phyloP scores from a whole-genome alignment of 805 yeast genomes.

The Wickerhamiella hasegawae region DNA sequence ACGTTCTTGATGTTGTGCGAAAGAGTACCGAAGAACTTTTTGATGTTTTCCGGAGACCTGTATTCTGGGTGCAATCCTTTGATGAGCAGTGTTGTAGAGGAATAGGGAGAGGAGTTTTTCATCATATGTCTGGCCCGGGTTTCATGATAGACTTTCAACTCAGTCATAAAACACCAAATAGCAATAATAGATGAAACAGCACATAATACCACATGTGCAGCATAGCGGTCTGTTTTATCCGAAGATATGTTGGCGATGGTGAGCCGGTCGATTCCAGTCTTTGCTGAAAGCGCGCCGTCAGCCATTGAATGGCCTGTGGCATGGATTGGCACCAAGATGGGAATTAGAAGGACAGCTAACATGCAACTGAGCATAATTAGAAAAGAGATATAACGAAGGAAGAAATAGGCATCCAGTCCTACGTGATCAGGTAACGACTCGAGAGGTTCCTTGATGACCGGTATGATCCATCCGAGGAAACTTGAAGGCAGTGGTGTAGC shows the following conservation, averaged over 20 bases:
- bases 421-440: conserved; percentile 28
- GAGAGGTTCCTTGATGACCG: conserved; percentile 27
- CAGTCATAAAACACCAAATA: conserved; percentile 27
- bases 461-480: conserved; percentile 40
- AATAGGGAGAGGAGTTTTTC: conserved; percentile 11
- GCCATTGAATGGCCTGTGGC: conserved; percentile 21
- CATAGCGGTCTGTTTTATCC: conserved; percentile 31
- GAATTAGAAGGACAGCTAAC: conserved; percentile 37
- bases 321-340: conserved; percentile 53
- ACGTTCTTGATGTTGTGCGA: conserved; percentile 41
- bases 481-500: conserved; percentile 21
- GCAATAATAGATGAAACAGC: conserved; percentile 40
- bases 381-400: conserved; percentile 42
- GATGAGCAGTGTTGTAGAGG: conserved; percentile 41
- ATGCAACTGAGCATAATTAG: conserved; percentile 35
- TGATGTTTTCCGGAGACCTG: conserved; percentile 34
- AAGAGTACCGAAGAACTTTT: conserved; percentile 34
- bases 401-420: conserved; percentile 66
- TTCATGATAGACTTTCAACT: conserved; percentile 34
- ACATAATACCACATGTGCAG: conserved; percentile 49
- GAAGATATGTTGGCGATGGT: conserved; percentile 58
- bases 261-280: conserved; percentile 43
- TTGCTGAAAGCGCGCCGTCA: neutral
- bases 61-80: conserved; percentile 44
- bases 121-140: conserved; percentile 31